These are phyloP conservation scores for Rauvolfia tetraphylla DNA, from an alignment of 257 asterid species.

Conservation along the genomic window DNA sequence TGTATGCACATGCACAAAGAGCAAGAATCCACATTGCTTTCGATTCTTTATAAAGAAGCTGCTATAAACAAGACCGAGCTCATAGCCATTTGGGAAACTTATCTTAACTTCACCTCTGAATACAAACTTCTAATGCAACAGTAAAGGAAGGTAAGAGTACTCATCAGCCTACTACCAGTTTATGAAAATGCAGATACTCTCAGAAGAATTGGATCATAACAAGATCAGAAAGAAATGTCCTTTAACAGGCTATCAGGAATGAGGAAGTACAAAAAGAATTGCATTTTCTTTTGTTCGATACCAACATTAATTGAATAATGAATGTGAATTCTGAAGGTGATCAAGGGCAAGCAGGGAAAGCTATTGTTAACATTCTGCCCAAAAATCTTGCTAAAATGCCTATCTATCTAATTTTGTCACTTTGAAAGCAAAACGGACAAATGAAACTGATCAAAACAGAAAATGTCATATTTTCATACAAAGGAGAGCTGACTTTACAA, in stretches of 20 bases:
- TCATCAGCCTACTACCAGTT: no score
- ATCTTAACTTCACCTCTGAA: no score
- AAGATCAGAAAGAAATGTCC: background rate
- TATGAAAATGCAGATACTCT: no score
- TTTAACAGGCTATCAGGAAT: background rate
- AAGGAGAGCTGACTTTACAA: slow-evolving; percentile 20
- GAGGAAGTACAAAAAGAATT: background rate
- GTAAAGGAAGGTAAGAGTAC: no score
- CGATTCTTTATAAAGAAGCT: background rate
- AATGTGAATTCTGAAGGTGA: slow-evolving; percentile 7
- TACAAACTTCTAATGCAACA: background rate
- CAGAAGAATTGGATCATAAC: background rate
- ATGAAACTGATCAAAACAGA: slow-evolving; percentile 5
- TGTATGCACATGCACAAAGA: background rate
- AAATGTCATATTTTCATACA: slow-evolving; percentile 23
- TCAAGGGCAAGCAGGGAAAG: background rate
- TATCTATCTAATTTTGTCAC: slow-evolving; percentile 3
- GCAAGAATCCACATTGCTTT: background rate
- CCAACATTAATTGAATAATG: slow-evolving; percentile 1
- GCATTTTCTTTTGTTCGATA: background rate
- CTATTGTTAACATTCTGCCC: slow-evolving; percentile 14
- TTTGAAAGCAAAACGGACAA: slow-evolving; percentile 7
- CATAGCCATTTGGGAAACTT: no score
- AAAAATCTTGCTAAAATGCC: slow-evolving; percentile 11
- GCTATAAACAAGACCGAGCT: no score